Evolutionary conservation across 768 basidiomycete species (phyloP), one percentile per base, ranked within the genome.

Genomic region (Boletus reticuloceps): DNA sequence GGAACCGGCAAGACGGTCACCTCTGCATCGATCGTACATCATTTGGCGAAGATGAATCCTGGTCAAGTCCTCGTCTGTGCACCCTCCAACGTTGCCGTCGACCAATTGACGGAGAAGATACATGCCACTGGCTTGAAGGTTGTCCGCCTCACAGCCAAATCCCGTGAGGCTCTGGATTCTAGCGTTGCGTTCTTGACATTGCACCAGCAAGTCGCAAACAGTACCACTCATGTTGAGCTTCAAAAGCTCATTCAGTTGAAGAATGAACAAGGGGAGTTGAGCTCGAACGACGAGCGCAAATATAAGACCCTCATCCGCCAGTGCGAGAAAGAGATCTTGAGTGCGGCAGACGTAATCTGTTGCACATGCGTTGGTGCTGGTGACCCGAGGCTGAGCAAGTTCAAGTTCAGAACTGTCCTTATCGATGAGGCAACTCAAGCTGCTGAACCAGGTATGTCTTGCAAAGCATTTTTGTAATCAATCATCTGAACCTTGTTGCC

Each of bases 1-100:
- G 97, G 97, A 34, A 99, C 97, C 1, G 95, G 97, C 42, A 99
- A 99, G 75, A 99, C 97, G 2, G 97, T 99, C 51, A 99, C 97
- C 0, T 99, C 97, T 10, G 97, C 97, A 11, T 98, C 97, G 5
- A 95, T 97, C 62, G 97, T 99, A 43, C 92, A 98, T 72, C 96
- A 99, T 69, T 86, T 99, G 19, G 94, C 94, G 39, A 98, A 98
- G 78, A 98, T 99, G 96, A 98, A 98, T 67, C 94, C 95, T 0
- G 96, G 96, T 47, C 97, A 98, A 73, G 97, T 99, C 40, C 90
- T 99, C 48, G 97, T 99, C 58, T 95, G 94, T 69, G 97, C 97
- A 9, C 97, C 97, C 0, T 98, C 96, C 50, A 99, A 99, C 74
- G 97, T 99, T 63, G 97, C 97, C 44, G 97, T 99, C 55, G 97